phyloP scores from a whole-genome alignment of 1,284 basidiomycete genomes.

The Pisolithus thermaeus region DNA sequence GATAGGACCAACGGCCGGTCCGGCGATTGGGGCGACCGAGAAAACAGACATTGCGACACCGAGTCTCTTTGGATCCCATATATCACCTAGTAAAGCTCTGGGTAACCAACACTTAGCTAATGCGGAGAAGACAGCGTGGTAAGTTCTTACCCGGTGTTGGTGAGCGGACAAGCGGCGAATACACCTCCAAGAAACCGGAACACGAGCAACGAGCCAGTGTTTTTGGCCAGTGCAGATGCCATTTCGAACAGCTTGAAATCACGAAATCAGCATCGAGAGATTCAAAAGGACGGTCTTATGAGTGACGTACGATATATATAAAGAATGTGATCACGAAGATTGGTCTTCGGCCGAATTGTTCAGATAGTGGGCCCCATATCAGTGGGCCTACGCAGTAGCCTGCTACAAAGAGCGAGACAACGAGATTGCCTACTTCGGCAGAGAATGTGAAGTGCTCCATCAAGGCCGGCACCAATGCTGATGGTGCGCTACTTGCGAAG shows the following conservation, averaged over 20 bases:
- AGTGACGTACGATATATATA: slow-evolving; percentile 47
- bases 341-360: slow-evolving; percentile 54
- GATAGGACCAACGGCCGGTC: slow-evolving; percentile 62
- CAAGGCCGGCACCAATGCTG: slow-evolving; percentile 42
- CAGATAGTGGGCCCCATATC: slow-evolving; percentile 54
- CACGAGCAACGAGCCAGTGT: slow-evolving; percentile 52
- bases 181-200: slow-evolving; percentile 63
- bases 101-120: background rate
- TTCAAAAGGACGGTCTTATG: background rate
- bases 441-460: slow-evolving; percentile 50
- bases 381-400: slow-evolving; percentile 60
- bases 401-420: slow-evolving; percentile 49
- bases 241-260: slow-evolving; percentile 49
- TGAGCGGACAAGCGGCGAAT: slow-evolving; percentile 42
- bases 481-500: slow-evolving; percentile 57
- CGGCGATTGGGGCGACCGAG: slow-evolving; percentile 72
- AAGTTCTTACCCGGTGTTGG: slow-evolving; percentile 42
- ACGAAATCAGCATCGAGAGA: background rate
- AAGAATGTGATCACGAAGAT: slow-evolving; percentile 66
- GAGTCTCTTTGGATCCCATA: slow-evolving; percentile 65
- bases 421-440: slow-evolving; percentile 44
- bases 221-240: slow-evolving; percentile 54
- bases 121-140: background rate
- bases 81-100: slow-evolving; percentile 51
- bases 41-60: slow-evolving; percentile 69